Base-by-base conservation (phyloP, 768 basidiomycete genomes). In the Agrocybe pediades region DNA sequence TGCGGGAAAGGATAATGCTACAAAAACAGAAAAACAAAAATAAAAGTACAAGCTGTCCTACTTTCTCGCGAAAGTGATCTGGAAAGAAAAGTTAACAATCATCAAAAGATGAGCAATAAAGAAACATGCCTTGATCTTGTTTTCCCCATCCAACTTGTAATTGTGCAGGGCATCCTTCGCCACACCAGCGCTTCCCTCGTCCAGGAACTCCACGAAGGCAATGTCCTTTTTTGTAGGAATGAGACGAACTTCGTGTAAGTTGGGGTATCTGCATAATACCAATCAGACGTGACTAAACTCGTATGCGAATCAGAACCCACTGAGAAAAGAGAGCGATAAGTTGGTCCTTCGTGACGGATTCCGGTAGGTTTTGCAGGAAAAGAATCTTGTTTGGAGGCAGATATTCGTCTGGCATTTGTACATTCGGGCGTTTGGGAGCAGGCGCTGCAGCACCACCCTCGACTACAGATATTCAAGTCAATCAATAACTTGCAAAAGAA, bases 401-500 rank as follows among this genome's bases (percentile, higher is more conserved):
- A 71, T 98, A 98, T 71, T 99, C 97, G 87, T 99, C 97, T 36
- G 96, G 95, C 94, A 98, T 97, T 69, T 95, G 92, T 55, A 97
- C 89, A 60, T 86, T 85, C 20, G 90, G 90, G 40, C 90, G 83
- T 71, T 86, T 92, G 17, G 89, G 72, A 25, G 81, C 83, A 9
- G 90, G 84, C 5, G 77, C 72, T 6, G 88, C 78, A 3, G 83
- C 74, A 23, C 79, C 82, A 21, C 90, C 89, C 43, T 90, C 90
- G 68, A 86, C 90, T 88, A 57, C 30, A 20, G 51, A 8, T 25
- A 49, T n/a, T n/a, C 46, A 30, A 45, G 41, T 53, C 13, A 62
- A 55, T 58, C n/a, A 15, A 57, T 17, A 44, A 27, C 45, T 41
- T 55, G 42, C 17, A 7, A 24, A 19, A 41, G 26, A 57, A 50